A percentile compares a stretch with the other conserved stretches of the same genome.
phyloP scores from a whole-genome alignment of 2,329 filamentous ascomycete species.

The Metarhizium brunneum region DNA sequence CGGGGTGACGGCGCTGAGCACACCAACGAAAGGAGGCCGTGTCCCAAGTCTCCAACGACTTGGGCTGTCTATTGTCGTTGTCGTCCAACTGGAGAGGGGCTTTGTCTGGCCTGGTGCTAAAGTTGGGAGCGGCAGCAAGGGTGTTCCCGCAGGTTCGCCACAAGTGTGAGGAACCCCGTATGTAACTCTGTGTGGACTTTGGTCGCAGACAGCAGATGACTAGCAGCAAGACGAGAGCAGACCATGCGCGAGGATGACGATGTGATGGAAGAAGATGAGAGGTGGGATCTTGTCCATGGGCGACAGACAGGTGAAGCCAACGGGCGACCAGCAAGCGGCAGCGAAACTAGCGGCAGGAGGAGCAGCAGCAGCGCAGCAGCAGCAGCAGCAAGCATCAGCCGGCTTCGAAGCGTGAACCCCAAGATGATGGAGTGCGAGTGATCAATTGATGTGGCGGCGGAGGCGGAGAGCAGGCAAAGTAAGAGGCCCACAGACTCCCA shows the following conservation, averaged over 20 bases:
- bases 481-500: background rate
- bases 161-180: background rate
- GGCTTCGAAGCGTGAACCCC: no score
- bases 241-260: background rate
- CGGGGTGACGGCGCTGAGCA: background rate
- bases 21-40: background rate
- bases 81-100: background rate
- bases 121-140: background rate
- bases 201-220: background rate
- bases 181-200: background rate
- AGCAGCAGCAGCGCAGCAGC: background rate
- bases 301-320: background rate
- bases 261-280: background rate
- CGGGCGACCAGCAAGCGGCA: background rate
- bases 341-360: no score
- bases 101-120: background rate
- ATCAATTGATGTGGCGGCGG: background rate
- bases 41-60: background rate
- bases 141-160: constrained; percentile 1
- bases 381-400: background rate
- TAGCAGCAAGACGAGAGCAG: background rate
- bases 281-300: background rate
- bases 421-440: no score
- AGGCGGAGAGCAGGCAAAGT: background rate
- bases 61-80: background rate